Base-by-base conservation (phyloP, 805 yeast genomes). In the Nematodospora valgi region DNA sequence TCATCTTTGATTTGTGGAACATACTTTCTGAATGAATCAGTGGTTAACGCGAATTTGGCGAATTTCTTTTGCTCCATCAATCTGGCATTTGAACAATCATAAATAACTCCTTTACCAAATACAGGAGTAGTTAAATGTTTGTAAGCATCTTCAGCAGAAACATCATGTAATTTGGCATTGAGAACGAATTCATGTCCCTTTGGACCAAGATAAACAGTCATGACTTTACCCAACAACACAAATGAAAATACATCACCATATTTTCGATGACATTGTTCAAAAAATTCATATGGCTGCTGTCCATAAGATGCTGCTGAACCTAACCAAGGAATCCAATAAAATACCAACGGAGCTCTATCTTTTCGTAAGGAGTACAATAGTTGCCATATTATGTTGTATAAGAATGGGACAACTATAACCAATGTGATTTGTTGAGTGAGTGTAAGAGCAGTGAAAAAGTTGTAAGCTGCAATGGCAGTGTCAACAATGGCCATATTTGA, bases 41-140 rank as follows among this genome's bases (percentile, higher is more conserved):
- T 78, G 18, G 96, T 84, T 49, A 93, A 73, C 15, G 96, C 94
- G 36, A 77, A 76, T 64, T 93, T 93, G 44, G 89, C 95, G 54
- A 93, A 93, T 68, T 88, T 93, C 78, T 93, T 93, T 64, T 93
- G 98, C 60, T 93, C 98, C 98, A 93, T 93, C 53, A 93, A 76
- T 47, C 88, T 79, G 52, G 79, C 66, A 67, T 93, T 93, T 44
- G 98, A 87, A 64, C 97, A 91, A 66, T 93, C 98, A 59, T 93
- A 93, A 35, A 93, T 85, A 36, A 93, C 98, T 52, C 98, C 98
- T 54, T 88, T 80, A 51, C 98, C 98, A 49, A 93, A 93, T 11
- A 88, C 96, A 10, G 98, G 98, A n/a, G 98, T 91, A n/a, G 98
- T 93, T 62, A 93, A 74, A 58, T 89, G 96, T 43, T 82, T 74